Conservation (phyloP, 176 grass and related monocot genomes). For the Microstegium vimineum region DNA sequence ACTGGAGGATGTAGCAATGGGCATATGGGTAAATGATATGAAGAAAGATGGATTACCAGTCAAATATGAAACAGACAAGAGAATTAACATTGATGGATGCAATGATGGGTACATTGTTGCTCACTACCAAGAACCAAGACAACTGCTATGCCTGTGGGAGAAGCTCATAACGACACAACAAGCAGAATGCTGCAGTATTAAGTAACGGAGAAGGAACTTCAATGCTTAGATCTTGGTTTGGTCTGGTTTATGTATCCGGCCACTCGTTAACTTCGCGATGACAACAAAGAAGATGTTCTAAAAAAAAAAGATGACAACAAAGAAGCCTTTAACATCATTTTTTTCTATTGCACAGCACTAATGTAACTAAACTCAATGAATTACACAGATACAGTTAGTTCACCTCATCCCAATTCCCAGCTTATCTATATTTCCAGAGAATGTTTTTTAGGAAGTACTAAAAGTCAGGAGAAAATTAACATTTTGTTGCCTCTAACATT, state of each 20-base stretch:
- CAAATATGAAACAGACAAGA: conserved; percentile 69
- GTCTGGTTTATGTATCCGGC: neutral
- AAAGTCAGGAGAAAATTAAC: neutral
- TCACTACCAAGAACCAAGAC: conserved; percentile 87
- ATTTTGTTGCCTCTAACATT: neutral
- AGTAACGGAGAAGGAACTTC: conserved; percentile 15
- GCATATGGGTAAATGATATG: conserved; percentile 81
- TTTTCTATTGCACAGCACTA: neutral
- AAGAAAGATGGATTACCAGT: conserved; percentile 55
- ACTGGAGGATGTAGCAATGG: conserved; percentile 97
- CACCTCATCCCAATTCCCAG: neutral
- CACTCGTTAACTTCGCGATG: neutral
- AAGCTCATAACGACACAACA: conserved; percentile 54
- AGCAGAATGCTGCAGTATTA: conserved; percentile 58
- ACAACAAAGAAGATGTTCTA: no score
- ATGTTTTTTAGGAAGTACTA: neutral
- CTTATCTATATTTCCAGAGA: neutral
- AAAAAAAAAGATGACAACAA: no score
- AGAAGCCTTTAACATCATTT: neutral
- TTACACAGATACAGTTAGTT: neutral
- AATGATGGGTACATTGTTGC: conserved; percentile 69
- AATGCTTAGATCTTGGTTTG: neutral
- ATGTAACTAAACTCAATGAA: neutral
- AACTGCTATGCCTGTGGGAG: conserved; percentile 84
- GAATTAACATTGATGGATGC: conserved; percentile 63